Base-by-base conservation (phyloP, 352 stramenopile genomes). In the Globisporangium ultimum region DNA sequence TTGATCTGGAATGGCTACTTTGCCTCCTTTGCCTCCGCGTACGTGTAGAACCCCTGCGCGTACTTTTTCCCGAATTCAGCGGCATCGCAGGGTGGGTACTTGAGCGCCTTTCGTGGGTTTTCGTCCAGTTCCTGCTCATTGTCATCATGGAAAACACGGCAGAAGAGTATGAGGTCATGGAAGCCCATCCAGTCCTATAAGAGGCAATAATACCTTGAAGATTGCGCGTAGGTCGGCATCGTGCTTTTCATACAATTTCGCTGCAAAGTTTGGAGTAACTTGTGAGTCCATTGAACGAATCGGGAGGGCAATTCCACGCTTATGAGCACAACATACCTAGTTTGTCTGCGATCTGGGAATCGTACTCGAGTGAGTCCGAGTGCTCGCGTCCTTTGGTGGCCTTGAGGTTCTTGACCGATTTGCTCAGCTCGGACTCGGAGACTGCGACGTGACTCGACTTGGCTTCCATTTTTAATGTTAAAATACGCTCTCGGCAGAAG, bases 1-100 rank as follows among this genome's bases (percentile, higher is more conserved):
- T n/a, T n/a, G n/a, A n/a, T n/a, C n/a, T n/a, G n/a, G n/a, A n/a
- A n/a, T n/a, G n/a, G n/a, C n/a, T n/a, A n/a, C n/a, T n/a, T n/a
- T n/a, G n/a, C n/a, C n/a, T n/a, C n/a, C n/a, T n/a, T n/a, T n/a
- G n/a, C 83, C 54, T 90, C 83, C 0, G 83, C 83, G 68, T 87
- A 89, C 22, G 84, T 90, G 74, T 93, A 93, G 58, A 91, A 93
- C 12, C 81, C 84, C 51, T 93, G 84, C 1, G 84, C 84, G 45
- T 93, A 93, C 61, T 84, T 86, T 54, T 80, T 89, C 24, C 84
- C 81, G 58, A 93, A 93, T 42, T 90, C 84, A 12, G 72, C 61
- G 9, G 81, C 77, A 14, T 72, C 80, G 3, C 61, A 55, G 15
- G 84, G 84, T 17, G 79, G 79, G 55, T 93, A 66, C 61, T 93